These are phyloP conservation scores for Yarrowia divulgata DNA, from an alignment of 805 yeast genomes.

Conservation along the genomic window DNA sequence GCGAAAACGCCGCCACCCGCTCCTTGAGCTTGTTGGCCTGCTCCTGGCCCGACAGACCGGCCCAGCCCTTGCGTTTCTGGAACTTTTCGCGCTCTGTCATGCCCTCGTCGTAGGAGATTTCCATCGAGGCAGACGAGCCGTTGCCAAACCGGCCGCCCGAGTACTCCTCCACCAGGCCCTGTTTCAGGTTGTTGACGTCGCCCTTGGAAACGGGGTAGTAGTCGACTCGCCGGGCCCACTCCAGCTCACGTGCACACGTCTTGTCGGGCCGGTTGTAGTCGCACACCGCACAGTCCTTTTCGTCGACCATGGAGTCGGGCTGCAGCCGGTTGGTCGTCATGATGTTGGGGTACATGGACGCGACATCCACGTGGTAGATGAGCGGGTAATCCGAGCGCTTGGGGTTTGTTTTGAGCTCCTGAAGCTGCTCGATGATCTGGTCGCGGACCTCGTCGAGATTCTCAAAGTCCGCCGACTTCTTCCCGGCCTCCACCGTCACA, in stretches of 20 bases:
- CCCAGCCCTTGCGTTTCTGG: constrained; percentile 55
- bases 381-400: constrained; percentile 77
- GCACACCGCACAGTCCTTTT: constrained; percentile 95
- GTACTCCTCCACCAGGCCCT: constrained; percentile 78
- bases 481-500: constrained; percentile 75
- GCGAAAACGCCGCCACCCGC: constrained; percentile 81
- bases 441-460: constrained; percentile 79
- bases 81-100: constrained; percentile 23
- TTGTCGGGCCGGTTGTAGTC: constrained; percentile 97
- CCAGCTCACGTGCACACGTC: constrained; percentile 84
- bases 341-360: constrained; percentile 98
- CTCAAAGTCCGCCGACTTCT: constrained; percentile 73
- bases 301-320: constrained; percentile 96
- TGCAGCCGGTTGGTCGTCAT: constrained; percentile 97
- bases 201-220: constrained; percentile 88
- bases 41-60: constrained; percentile 75
- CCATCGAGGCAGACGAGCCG: constrained; percentile 5
- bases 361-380: constrained; percentile 97
- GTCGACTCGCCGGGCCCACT: constrained; percentile 99
- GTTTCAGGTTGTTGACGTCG: constrained; percentile 88
- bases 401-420: constrained; percentile 68
- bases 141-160: constrained; percentile 63
- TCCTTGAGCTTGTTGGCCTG: constrained; percentile 79
- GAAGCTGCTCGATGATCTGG: constrained; percentile 61
- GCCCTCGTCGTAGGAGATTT: constrained; percentile 19